Percentiles rank a stretch among this genome's conserved stretches.
Evolutionary conservation across 176 grass and related monocot species (phyloP).

Genomic region (Pontederia crassipes): DNA sequence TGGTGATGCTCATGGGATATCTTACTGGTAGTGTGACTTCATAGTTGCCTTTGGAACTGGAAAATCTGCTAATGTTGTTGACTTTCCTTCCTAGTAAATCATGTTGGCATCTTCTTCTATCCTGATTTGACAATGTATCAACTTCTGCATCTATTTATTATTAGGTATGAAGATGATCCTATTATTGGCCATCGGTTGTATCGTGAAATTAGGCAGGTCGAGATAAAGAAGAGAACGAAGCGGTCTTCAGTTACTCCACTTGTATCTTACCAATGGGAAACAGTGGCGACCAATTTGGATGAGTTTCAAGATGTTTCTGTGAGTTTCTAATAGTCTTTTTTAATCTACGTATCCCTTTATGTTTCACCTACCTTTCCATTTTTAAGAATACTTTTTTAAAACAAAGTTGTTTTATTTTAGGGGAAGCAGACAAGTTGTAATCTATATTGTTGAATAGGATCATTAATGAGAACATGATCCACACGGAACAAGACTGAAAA

Average conservation of each 20-base stretch:
- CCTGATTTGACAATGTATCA: constrained; percentile 7
- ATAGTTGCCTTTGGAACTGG: constrained; percentile 1
- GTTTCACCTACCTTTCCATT: no score
- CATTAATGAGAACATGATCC: no score
- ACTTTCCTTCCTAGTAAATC: background rate
- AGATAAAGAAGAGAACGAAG: constrained; percentile 51
- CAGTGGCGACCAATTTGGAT: constrained; percentile 78
- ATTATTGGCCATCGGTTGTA: constrained; percentile 80
- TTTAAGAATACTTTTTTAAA: no score
- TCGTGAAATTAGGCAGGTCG: constrained; percentile 79
- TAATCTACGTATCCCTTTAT: no score
- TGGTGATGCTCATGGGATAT: constrained; percentile 82
- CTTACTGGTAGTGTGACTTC: constrained; percentile 60
- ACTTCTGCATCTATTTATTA: constrained; percentile 16
- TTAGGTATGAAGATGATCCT: constrained; percentile 88
- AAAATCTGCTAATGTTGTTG: background rate
- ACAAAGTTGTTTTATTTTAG: no score
- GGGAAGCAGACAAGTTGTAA: no score
- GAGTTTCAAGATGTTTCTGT: constrained; percentile 78
- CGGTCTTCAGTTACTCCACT: constrained; percentile 29
- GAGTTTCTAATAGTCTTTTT: constrained; percentile 27
- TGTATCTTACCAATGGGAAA: constrained; percentile 72
- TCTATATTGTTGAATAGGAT: no score
- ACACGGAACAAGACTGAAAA: no score
- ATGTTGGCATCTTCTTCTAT: constrained; percentile 1